Base-by-base conservation (phyloP, 164 flowering plant genomes). In the Vitis amurensis region DNA sequence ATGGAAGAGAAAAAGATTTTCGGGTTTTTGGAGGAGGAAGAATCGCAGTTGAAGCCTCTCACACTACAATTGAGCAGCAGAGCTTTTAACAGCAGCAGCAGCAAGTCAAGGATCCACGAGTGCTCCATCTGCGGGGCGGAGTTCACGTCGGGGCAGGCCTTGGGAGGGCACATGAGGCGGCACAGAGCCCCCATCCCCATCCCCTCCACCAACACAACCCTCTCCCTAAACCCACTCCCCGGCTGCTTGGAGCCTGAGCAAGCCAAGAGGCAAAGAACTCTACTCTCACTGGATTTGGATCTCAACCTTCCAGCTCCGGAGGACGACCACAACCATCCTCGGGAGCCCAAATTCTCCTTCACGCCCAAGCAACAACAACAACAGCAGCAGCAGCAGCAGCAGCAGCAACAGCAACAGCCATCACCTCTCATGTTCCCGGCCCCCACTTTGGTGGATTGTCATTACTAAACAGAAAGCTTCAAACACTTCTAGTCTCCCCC, bases 151-250 rank as follows among this genome's bases (percentile, higher is more conserved):
- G 97, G 97, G 0, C 97, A 92, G 63, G 97, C 94, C 6, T 71
- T 92, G 17, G 97, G 97, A 0, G 97, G 94, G 9, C 97, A 92
- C 71, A 92, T 90, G 97, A 80, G 95, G 69, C 74, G 94, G 52
- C 97, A 92, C 69, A 63, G 92, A 23, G 68, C 76, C 6, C 49
- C 72, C 8, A n/a, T 62, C 11, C 9, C 65, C 14, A 6, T 37
- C 44, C 44, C 44, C 44, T 3, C 44, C 17, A 29, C 74, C 55
- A 68, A 13, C 44, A 70, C 83, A 0, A 23, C 73, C 29, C 63
- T 79, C 59, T 64, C 82, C 3, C 14, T 75, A 15, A 71, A 64
- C 5, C 66, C 74, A 57, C 17, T 59, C 48, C 56, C 17, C 15
- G 1, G 56, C 53, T 3, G 44, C 57, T 16, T 67, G 5, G 87